Conservation (phyloP, 78 protist genomes). For the Thecamonas trahens region DNA sequence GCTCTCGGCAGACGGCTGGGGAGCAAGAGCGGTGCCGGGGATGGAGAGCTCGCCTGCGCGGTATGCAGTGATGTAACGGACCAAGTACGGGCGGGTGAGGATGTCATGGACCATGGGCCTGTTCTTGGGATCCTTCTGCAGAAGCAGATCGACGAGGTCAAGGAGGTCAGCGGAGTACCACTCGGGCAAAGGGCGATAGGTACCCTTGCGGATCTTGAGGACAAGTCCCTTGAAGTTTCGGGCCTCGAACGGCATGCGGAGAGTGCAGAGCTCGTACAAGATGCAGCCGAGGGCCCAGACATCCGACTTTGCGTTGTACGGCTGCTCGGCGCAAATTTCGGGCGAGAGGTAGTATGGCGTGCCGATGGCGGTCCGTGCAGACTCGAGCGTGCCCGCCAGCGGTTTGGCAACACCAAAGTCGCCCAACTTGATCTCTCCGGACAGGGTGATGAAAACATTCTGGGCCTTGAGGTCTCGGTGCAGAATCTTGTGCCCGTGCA, state of each 20-base stretch:
- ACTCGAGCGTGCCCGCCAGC: conserved; percentile 46
- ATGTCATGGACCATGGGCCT: too few species aligned
- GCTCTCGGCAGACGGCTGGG: too few species aligned
- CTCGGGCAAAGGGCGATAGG: conserved; percentile 75
- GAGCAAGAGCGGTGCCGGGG: too few species aligned
- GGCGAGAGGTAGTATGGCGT: conserved; percentile 91
- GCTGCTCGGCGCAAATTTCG: conserved; percentile 72
- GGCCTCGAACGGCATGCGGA: conserved; percentile 82
- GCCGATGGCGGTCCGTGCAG: conserved; percentile 76
- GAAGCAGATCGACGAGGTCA: too few species aligned
- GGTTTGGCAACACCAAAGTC: conserved; percentile 92
- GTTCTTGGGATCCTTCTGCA: too few species aligned
- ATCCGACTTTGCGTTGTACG: conserved; percentile 67
- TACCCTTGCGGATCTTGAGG: conserved; percentile 70
- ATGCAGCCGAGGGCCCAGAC: conserved; percentile 64
- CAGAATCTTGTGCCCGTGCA: conserved; percentile 69
- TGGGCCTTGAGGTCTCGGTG: conserved; percentile 84
- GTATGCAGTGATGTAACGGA: too few species aligned
- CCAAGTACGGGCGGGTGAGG: too few species aligned
- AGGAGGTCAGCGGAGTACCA: conserved; percentile 39
- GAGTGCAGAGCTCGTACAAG: conserved; percentile 73
- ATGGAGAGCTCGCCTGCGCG: too few species aligned
- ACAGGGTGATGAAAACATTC: conserved; percentile 70
- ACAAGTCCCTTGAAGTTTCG: conserved; percentile 63
- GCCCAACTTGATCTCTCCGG: conserved; percentile 69